Evolutionary conservation across 805 yeast genomes (phyloP).

Genomic region (Starmerella bombicola): DNA sequence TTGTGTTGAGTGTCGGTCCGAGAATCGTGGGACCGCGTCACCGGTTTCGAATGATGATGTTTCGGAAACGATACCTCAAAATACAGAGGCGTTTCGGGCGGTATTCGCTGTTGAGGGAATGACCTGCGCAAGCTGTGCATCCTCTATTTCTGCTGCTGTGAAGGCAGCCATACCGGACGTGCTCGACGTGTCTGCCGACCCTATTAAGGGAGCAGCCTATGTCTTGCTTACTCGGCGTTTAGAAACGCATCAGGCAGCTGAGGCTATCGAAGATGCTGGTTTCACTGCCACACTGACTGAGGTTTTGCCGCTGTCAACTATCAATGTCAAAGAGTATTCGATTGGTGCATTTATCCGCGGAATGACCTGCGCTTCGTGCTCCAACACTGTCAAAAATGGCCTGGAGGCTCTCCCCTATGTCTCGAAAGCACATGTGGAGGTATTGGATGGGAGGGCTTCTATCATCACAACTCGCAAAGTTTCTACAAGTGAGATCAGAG

Average conservation of each 20-base stretch:
- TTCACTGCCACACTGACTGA: conserved; percentile 44
- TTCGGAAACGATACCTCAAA: too few species aligned
- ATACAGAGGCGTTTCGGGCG: conserved; percentile 32
- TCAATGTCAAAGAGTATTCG: conserved; percentile 28
- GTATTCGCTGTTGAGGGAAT: conserved; percentile 49
- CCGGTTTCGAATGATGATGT: neutral
- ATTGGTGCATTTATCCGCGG: conserved; percentile 57
- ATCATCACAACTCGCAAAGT: conserved; percentile 37
- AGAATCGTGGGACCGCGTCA: neutral
- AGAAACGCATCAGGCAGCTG: conserved; percentile 38
- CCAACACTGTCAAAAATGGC: conserved; percentile 40
- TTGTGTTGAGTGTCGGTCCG: conserved; percentile 12
- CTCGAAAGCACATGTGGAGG: conserved; percentile 41
- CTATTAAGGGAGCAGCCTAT: conserved; percentile 41
- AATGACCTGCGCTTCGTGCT: conserved; percentile 64
- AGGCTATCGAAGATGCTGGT: conserved; percentile 36
- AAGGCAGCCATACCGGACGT: conserved; percentile 26
- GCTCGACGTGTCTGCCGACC: conserved; percentile 38
- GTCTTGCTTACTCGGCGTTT: conserved; percentile 43
- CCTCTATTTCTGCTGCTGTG: conserved; percentile 37
- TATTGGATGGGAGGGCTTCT: conserved; percentile 50
- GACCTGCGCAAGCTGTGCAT: conserved; percentile 55
- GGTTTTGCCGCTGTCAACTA: conserved; percentile 43
- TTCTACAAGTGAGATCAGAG: conserved; percentile 34
- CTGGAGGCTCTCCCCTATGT: conserved; percentile 39